A percentile compares a stretch with the other conserved stretches of the same genome.
These are phyloP conservation scores for Auricularia sp. DNA, from an alignment of 768 basidiomycete genomes.

Conservation along the genomic window DNA sequence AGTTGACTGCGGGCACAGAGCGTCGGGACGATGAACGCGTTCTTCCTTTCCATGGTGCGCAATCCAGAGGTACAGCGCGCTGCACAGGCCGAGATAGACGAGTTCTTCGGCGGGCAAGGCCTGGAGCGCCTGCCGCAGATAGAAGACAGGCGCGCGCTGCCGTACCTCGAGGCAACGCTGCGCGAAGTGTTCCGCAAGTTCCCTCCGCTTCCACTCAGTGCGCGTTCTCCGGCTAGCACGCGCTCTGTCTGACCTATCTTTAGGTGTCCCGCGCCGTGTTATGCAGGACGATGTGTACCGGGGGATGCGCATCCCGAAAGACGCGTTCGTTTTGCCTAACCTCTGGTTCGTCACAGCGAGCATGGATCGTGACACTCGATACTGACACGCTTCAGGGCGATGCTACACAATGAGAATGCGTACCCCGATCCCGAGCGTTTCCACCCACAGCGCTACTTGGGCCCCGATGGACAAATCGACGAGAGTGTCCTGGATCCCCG, in stretches of 20 bases:
- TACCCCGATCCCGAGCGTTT: constrained; percentile 16
- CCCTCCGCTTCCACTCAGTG: constrained; percentile 14
- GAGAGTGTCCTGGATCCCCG: not conserved
- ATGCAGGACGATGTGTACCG: constrained; percentile 33
- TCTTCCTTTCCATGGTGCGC: constrained; percentile 31
- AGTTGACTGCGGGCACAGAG: constrained; percentile 11
- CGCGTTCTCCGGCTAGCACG: not conserved
- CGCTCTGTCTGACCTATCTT: not conserved
- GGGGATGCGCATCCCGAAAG: constrained; percentile 43
- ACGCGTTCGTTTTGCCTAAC: constrained; percentile 49
- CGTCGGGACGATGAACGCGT: constrained; percentile 20
- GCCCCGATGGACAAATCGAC: not conserved
- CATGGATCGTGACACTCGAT: too few relatives aligned
- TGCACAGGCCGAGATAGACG: constrained; percentile 34
- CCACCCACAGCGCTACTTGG: constrained; percentile 13
- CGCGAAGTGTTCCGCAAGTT: constrained; percentile 23
- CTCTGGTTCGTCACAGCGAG: constrained; percentile 31
- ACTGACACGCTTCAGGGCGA: constrained; percentile 11
- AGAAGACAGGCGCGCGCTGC: constrained; percentile 20
- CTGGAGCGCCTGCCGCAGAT: constrained; percentile 26
- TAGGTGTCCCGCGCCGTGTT: not conserved
- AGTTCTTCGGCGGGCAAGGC: constrained; percentile 18
- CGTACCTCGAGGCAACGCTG: constrained; percentile 28
- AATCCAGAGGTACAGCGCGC: constrained; percentile 26
- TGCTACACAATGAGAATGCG: constrained; percentile 12